These are phyloP conservation scores for Bremia lactucae DNA, from an alignment of 352 stramenopile genomes.

Conservation along the genomic window DNA sequence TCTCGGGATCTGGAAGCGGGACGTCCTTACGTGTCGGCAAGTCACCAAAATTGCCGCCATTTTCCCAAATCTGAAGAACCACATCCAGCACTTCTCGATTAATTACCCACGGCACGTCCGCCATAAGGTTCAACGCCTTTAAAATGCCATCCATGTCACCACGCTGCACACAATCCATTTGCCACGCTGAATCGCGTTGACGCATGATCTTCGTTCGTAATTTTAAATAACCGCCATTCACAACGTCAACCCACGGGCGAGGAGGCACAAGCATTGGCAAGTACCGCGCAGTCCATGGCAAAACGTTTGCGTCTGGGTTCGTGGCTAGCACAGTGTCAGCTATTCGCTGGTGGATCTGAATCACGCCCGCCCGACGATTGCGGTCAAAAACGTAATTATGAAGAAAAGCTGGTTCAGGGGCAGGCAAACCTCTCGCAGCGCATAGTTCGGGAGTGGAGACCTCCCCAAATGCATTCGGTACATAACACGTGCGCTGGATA, in stretches of 20 bases:
- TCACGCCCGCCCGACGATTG: conserved; percentile 69
- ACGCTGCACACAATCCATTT: conserved; percentile 84
- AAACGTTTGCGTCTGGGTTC: conserved; percentile 40
- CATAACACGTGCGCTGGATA: conserved; percentile 71
- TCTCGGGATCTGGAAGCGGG: conserved; percentile 40
- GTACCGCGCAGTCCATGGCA: conserved; percentile 80
- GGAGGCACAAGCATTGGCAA: conserved; percentile 95
- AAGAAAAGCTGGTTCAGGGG: conserved; percentile 42
- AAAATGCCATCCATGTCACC: conserved; percentile 81
- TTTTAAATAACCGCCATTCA: conserved; percentile 89
- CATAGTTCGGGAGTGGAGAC: conserved; percentile 25
- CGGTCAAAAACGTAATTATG: conserved; percentile 76
- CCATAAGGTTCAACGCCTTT: conserved; percentile 88
- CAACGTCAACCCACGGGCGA: conserved; percentile 80
- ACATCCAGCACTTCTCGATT: conserved; percentile 91
- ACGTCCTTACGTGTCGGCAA: conserved; percentile 79
- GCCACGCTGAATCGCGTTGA: conserved; percentile 62
- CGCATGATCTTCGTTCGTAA: conserved; percentile 91
- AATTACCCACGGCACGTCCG: conserved; percentile 90
- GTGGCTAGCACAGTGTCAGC: conserved; percentile 41
- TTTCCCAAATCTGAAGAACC: conserved; percentile 86
- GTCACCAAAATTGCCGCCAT: conserved; percentile 88
- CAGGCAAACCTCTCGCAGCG: conserved; percentile 15
- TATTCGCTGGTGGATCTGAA: conserved; percentile 59
- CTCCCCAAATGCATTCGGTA: conserved; percentile 25